A percentile compares a stretch with the other conserved stretches of the same genome.
Evolutionary conservation across 1,139 yeast genomes (phyloP).

Genomic region (Taiozyma sp.): DNA sequence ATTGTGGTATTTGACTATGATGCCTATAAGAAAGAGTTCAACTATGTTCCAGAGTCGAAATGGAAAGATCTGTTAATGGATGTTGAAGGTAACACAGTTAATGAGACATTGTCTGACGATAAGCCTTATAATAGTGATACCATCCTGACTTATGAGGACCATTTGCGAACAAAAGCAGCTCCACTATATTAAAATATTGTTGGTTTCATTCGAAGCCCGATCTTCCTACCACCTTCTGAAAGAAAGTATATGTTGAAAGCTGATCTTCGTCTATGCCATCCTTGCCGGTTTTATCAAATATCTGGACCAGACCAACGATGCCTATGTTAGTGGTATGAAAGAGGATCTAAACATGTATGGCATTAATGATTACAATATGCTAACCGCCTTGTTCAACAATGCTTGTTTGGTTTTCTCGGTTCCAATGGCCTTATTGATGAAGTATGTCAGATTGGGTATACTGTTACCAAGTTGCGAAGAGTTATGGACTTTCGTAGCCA

Average conservation of each 20-base stretch:
- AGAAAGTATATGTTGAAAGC: slow-evolving; percentile 5
- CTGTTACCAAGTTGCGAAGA: slow-evolving; percentile 34
- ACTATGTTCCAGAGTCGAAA: not conserved
- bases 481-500: slow-evolving; percentile 25
- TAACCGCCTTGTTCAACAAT: slow-evolving; percentile 26
- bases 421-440: slow-evolving; percentile 43
- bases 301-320: slow-evolving; percentile 44
- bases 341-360: slow-evolving; percentile 43
- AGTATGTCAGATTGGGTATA: slow-evolving; percentile 48
- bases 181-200: slow-evolving; percentile 8
- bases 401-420: slow-evolving; percentile 44
- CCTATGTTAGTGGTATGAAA: slow-evolving; percentile 35
- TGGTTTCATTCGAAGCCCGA: slow-evolving; percentile 10
- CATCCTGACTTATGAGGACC: slow-evolving; percentile 2
- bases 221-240: slow-evolving; percentile 8
- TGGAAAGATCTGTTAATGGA: slow-evolving; percentile 6
- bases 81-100: slow-evolving; percentile 1
- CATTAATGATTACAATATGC: slow-evolving; percentile 25
- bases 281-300: slow-evolving; percentile 11
- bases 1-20: too few species aligned
- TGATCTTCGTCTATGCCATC: slow-evolving; percentile 8
- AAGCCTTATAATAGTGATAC: slow-evolving; percentile 9
- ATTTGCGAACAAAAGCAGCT: not conserved
- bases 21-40: too few species aligned
- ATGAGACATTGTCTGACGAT: slow-evolving; percentile 6